phyloP scores from a whole-genome alignment of 176 grass and related monocot species.

The Hsuehochloa calcarea region DNA sequence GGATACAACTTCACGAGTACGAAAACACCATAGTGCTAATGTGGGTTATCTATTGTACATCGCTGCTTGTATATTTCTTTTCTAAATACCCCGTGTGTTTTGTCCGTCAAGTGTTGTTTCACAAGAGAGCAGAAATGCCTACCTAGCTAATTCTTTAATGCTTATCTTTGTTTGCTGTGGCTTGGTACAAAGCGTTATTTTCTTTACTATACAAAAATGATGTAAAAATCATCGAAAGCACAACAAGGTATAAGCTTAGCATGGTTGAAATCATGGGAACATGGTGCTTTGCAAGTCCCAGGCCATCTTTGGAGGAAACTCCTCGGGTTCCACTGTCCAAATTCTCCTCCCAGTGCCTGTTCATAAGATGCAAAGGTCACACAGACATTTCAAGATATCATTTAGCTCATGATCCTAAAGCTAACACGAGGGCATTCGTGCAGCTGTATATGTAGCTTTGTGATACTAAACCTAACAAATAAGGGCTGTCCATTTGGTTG shows the following conservation, averaged over 20 bases:
- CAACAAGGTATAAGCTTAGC: neutral
- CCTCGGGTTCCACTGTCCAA: neutral
- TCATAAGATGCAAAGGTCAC: neutral
- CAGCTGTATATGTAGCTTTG: neutral
- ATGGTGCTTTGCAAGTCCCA: neutral
- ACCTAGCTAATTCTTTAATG: slow-evolving; percentile 40
- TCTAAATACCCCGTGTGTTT: neutral
- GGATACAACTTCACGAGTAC: neutral
- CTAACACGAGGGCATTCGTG: neutral
- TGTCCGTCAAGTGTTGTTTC: neutral
- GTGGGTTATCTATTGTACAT: neutral
- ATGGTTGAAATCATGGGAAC: neutral
- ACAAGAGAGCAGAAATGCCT: slow-evolving; percentile 35
- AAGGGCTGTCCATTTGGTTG: neutral
- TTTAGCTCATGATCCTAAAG: neutral
- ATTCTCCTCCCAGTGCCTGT: neutral
- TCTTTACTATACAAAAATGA: slow-evolving; percentile 28
- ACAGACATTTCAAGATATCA: neutral
- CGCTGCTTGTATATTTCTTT: neutral
- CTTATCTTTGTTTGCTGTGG: slow-evolving; percentile 3
- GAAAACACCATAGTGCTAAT: neutral
- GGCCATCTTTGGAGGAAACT: neutral
- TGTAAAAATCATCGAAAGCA: neutral
- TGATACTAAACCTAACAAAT: neutral
- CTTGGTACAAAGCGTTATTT: slow-evolving; percentile 22